phyloP scores from a whole-genome alignment of 2,329 filamentous ascomycete species.

The Zymoseptoria passerinii region DNA sequence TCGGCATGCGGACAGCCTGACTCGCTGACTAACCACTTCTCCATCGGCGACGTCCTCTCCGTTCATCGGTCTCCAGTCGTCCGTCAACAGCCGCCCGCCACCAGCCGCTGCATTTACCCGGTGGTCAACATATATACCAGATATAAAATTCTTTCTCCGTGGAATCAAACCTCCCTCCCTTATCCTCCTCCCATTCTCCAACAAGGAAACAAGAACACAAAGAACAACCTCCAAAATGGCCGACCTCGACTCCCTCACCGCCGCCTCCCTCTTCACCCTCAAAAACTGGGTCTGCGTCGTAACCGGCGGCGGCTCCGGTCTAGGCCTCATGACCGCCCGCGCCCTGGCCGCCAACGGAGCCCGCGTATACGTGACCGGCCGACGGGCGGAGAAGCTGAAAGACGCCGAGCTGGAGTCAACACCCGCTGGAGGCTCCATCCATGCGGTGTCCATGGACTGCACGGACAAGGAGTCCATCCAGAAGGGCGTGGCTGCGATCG shows the following conservation, averaged over 20 bases:
- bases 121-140: background rate
- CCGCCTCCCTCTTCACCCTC: constrained; percentile 31
- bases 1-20: background rate
- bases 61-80: background rate
- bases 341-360: constrained; percentile 42
- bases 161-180: background rate
- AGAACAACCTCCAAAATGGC: constrained; percentile 15
- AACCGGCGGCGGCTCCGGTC: constrained; percentile 39
- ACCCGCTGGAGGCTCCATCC: constrained; percentile 52
- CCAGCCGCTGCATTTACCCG: background rate
- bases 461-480: constrained; percentile 26
- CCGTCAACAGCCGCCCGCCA: background rate
- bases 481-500: constrained; percentile 20
- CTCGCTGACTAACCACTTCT: background rate
- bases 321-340: constrained; percentile 42
- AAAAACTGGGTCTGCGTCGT: constrained; percentile 36
- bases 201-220: background rate
- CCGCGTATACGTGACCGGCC: constrained; percentile 42
- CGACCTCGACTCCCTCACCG: constrained; percentile 18
- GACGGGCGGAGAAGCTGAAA: constrained; percentile 39
- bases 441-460: constrained; percentile 27
- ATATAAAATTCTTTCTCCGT: background rate
- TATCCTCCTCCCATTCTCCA: too few species aligned
- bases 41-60: background rate
- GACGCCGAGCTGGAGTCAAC: constrained; percentile 42